phyloP scores from a whole-genome alignment of 129 eudicot genomes.

The Flaveria linearis region DNA sequence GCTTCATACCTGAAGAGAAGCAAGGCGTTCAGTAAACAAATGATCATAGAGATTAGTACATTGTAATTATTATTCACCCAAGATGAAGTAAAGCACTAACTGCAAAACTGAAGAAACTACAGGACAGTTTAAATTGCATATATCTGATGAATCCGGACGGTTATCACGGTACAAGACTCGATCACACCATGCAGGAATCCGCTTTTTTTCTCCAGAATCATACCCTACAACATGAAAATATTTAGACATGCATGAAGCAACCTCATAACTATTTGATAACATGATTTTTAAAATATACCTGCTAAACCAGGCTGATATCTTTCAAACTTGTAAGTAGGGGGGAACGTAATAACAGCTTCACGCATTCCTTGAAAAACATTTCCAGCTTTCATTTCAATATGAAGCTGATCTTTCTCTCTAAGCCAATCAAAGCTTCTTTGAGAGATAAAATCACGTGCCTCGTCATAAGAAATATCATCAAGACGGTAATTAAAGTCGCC shows the following conservation, averaged over 20 bases:
- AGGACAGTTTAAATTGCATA: conserved; percentile 89
- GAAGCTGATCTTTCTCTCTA: conserved; percentile 87
- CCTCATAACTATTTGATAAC: conserved; percentile 14
- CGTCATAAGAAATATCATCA: conserved; percentile 90
- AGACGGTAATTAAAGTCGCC: conserved; percentile 96
- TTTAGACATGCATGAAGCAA: conserved; percentile 8
- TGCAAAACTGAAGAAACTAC: conserved; percentile 65
- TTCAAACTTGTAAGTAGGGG: conserved; percentile 95
- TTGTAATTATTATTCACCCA: background rate
- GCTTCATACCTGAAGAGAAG: conserved; percentile 74
- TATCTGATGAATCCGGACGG: conserved; percentile 62
- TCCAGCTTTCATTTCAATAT: conserved; percentile 90
- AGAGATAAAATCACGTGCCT: conserved; percentile 94
- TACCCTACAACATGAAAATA: conserved; percentile 54
- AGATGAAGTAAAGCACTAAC: conserved; percentile 50
- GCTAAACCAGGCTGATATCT: conserved; percentile 90
- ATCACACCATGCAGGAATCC: conserved; percentile 99
- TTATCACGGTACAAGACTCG: conserved; percentile 85
- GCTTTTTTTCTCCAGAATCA: conserved; percentile 96
- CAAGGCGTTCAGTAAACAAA: conserved; percentile 15
- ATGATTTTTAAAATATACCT: conserved; percentile 43
- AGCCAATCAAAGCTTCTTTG: conserved; percentile 98
- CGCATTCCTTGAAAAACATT: conserved; percentile 99
- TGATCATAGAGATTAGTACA: conserved; percentile 3
- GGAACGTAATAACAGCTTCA: conserved; percentile 84